Base-by-base conservation (phyloP, 331 rosid species). In the Acacia pycnantha region DNA sequence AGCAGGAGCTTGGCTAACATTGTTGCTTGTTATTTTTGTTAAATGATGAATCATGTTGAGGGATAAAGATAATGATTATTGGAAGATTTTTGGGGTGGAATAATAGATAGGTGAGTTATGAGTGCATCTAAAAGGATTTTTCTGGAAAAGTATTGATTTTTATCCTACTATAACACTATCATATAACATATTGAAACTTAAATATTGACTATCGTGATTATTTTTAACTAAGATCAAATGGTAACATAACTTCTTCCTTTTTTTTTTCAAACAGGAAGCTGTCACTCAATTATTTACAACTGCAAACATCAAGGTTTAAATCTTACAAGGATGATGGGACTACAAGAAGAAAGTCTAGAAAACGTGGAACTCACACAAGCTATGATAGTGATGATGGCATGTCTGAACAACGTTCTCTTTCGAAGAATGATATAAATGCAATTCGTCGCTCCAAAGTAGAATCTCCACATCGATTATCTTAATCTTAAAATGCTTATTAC, bases 201-300 rank as follows among this genome's bases (percentile, higher is more conserved):
- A 54, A 11, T 61, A 26, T 37, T 3, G 41, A 46, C 31, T 62
- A 31, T 84, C 31, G 21, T 69, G 74, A 51, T 78, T 72, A 19
- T 82, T 82, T 84, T 74, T 51, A 56, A 56, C 29, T n/a, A 56
- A 77, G 73, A 80, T 85, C 54, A 77, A 67, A 21, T 62, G 83
- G 58, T 68, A 77, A 29, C 82, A 77, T 50, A 67, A 48, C 74
- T 78, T 77, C 78, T 15, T 64, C n/a, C 69, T 80, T 74, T 86
- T 51, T 77, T 78, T 84, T 21, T 18, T 4, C 80, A 79, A 88
- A 82, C 92, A 95, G 99, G 97, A 88, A 87, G 89, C 89, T 93
- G 80, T 95, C 99, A 59, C 88, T 95, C 92, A 90, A 93, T 84
- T 92, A 91, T 90, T 88, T 95, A 61, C 98, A 92, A 85, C 97